Base-by-base conservation (phyloP, 352 stramenopile genomes). In the Phytophthora colocasiae region DNA sequence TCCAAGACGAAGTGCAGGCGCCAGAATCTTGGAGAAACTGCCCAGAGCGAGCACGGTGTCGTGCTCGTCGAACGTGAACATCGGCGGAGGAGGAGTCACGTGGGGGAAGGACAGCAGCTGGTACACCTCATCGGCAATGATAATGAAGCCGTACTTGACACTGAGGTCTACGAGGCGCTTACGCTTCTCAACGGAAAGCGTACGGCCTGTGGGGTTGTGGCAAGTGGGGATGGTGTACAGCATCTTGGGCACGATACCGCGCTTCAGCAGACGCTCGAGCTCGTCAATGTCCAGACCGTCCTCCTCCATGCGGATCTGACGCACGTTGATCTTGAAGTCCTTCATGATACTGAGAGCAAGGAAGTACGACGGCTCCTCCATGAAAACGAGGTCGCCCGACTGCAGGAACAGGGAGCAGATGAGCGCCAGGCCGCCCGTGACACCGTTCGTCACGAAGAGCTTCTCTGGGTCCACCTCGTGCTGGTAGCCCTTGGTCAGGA, bases 21-120 rank as follows among this genome's bases (percentile, higher is more conserved):
- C 89, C 31, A 98, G 83, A 55, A 98, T 98, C 87, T 98, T 98
- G 57, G 94, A 98, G 73, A 98, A 98, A 58, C 88, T 97, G 43
- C 91, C 93, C 12, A 98, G 81, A 45, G 93, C 92, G 27, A 98
- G 70, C 50, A 96, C 83, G 11, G 83, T 92, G 67, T 81, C 89
- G 71, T 91, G 81, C 53, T 77, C 41, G 65, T 95, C 89, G 51
- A 94, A 96, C 29, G 83, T 91, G 59, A 93, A 92, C 72, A 96
- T 92, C 24, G 87, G 84, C 44, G 87, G 82, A n/a, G 89, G 88
- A 12, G 86, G 85, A 29, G 78, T 92, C 62, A 93, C 79, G 70
- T 89, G 71, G 46, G 90, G 84, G 78, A 96, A 98, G 65, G 95
- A 97, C 44, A 98, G 77, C 48, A 98, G 77, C 76, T 98, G 92